Base-by-base conservation (phyloP, 352 stramenopile genomes). In the Phytophthora lateralis region DNA sequence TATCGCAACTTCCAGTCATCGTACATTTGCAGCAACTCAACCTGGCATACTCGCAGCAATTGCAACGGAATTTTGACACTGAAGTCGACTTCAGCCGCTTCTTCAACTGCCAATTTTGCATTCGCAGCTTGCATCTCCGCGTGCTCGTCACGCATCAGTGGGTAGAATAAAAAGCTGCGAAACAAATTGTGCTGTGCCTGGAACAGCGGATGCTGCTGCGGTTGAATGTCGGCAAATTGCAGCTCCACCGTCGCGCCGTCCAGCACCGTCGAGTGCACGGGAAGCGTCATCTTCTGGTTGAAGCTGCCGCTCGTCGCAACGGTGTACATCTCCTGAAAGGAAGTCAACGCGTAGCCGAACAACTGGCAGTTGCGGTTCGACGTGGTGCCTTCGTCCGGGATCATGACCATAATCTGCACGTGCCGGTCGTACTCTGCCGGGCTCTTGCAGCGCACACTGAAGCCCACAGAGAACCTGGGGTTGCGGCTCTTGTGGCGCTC, bases 21-120 rank as follows among this genome's bases (percentile, higher is more conserved):
- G 35, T 85, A 83, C 75, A 90, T 90, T 42, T 90, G 76, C 46
- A 75, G 56, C 20, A 95, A 67, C 60, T 95, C 87, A 10, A 66
- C 60, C 17, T 90, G 79, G 42, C 85, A 94, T 18, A 93, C 73
- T 1, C 68, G 78, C 24, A 95, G 75, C 51, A 95, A 67, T 54
- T 93, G 82, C 29, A 93, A 63, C 30, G 87, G 87, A 39, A 95
- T 85, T 43, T 86, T 89, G 6, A 92, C 82, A 43, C 82, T 95
- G 20, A 82, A 89, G 17, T 89, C 85, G 0, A 95, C 82, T 47
- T 95, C 87, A 0, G 76, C 71, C 2, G 79, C 81, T 56, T 95
- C 84, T 68, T 95, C 87, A 15, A 91, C 69, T n/a, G 76, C 85
- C 15, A 93, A 50, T 44, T 90, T 93, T 1, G 81, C 77, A 1